Conservation (phyloP, 345 rosid species). For the Toxicodendron radicans region DNA sequence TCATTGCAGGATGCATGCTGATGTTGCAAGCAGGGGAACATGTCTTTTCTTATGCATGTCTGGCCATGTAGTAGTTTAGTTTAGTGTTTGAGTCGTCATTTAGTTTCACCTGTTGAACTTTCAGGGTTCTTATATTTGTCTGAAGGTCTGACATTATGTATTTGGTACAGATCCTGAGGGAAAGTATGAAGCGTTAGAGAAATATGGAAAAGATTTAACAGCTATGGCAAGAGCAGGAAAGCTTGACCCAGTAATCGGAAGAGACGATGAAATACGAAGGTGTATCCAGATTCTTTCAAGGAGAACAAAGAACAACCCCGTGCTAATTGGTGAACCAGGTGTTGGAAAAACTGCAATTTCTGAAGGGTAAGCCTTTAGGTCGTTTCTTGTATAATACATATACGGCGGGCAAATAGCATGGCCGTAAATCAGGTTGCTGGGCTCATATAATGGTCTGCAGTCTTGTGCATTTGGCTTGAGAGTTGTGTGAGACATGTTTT, state of each 20-base stretch:
- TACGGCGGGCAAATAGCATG: constrained; percentile 7
- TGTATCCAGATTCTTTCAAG: constrained; percentile 98
- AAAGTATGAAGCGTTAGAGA: constrained; percentile 92
- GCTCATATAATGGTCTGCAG: neutral
- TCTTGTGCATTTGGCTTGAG: neutral
- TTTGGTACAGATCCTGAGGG: constrained; percentile 86
- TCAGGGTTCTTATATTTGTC: neutral
- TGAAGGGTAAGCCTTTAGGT: constrained; percentile 67
- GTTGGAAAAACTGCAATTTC: constrained; percentile 99
- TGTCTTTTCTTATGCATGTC: neutral
- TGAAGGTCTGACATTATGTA: constrained; percentile 13
- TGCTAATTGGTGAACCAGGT: constrained; percentile 97
- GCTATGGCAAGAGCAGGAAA: constrained; percentile 97
- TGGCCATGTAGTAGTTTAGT: neutral
- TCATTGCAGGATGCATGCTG: neutral
- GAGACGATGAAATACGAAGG: constrained; percentile 99
- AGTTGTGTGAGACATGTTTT: neutral
- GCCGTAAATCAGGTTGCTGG: neutral
- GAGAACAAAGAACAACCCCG: constrained; percentile 99
- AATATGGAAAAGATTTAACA: constrained; percentile 95
- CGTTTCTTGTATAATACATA: neutral
- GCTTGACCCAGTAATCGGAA: constrained; percentile 96
- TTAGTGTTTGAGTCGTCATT: neutral
- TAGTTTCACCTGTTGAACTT: constrained; percentile 6
- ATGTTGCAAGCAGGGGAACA: neutral